phyloP scores from a whole-genome alignment of 2,329 filamentous ascomycete species.

The Thielaviopsis punctulata region DNA sequence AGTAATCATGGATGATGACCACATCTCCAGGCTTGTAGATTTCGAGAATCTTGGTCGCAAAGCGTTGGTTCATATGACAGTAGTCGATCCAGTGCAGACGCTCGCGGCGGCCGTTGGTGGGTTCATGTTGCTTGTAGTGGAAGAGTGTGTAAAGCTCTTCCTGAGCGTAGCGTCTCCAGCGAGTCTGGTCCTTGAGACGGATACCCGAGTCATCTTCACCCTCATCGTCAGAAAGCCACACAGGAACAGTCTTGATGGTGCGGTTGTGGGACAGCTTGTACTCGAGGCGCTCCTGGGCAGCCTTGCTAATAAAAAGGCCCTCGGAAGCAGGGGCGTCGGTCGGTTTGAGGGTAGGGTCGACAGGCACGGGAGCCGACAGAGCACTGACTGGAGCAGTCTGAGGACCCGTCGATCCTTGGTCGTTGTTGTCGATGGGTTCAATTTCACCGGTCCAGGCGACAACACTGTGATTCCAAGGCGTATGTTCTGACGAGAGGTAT shows the following conservation, averaged over 20 bases:
- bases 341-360: slow-evolving; percentile 41
- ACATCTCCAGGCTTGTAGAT: slow-evolving; percentile 87
- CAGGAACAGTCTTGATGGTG: slow-evolving; percentile 64
- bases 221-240: slow-evolving; percentile 71
- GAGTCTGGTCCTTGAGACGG: slow-evolving; percentile 59
- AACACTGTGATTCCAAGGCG: slow-evolving; percentile 79
- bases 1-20: slow-evolving; percentile 86
- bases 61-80: slow-evolving; percentile 79
- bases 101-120: slow-evolving; percentile 67
- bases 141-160: slow-evolving; percentile 83
- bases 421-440: slow-evolving; percentile 21
- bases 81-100: slow-evolving; percentile 83
- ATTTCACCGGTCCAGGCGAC: slow-evolving; percentile 94
- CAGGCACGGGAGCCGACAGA: slow-evolving; percentile 61
- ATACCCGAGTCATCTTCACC: slow-evolving; percentile 52
- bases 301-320: slow-evolving; percentile 50
- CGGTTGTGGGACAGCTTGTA: slow-evolving; percentile 54
- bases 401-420: slow-evolving; percentile 1
- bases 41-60: slow-evolving; percentile 75
- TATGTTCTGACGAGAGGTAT: slow-evolving; percentile 67
- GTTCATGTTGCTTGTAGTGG: slow-evolving; percentile 90
- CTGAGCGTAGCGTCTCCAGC: slow-evolving; percentile 84
- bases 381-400: slow-evolving; percentile 39
- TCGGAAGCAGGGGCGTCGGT: slow-evolving; percentile 44
- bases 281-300: slow-evolving; percentile 59